Evolutionary conservation across 2,329 filamentous ascomycete genomes (phyloP).

Genomic region (Karstenula rhodostoma): DNA sequence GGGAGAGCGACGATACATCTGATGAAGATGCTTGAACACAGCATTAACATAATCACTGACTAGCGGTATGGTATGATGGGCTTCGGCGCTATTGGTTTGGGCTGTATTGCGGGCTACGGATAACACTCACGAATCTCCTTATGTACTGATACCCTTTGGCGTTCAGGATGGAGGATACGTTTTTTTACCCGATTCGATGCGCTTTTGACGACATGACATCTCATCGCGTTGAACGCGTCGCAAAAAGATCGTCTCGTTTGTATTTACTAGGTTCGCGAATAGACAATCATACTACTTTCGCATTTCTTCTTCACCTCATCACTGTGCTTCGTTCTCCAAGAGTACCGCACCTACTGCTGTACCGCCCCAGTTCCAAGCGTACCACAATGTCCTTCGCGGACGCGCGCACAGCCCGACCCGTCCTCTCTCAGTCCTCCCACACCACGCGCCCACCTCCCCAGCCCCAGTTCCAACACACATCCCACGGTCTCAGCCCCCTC

Average conservation of each 20-base stretch:
- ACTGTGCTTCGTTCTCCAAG: background rate
- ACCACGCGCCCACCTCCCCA: background rate
- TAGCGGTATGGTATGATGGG: background rate
- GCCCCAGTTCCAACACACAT: background rate
- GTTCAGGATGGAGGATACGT: slow-evolving; percentile 11
- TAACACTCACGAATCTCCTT: slow-evolving; percentile 10
- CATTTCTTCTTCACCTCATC: background rate
- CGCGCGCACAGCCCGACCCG: background rate
- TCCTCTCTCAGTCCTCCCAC: background rate
- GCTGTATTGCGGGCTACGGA: slow-evolving; percentile 1
- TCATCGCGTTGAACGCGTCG: background rate
- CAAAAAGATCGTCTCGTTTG: slow-evolving; percentile 4
- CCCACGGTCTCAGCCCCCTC: slow-evolving; percentile 10
- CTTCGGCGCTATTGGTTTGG: background rate
- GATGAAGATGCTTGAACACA: slow-evolving; percentile 22
- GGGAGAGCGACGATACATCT: slow-evolving; percentile 22
- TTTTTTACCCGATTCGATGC: background rate
- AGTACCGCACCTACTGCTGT: background rate
- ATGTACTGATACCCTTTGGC: slow-evolving; percentile 21
- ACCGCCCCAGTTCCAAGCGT: background rate
- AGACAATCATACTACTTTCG: background rate
- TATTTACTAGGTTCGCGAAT: slow-evolving; percentile 1
- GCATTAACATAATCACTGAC: background rate
- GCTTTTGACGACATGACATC: background rate
- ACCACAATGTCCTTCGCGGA: background rate